phyloP scores from a whole-genome alignment of 805 yeast genomes.

The Jamesozyma jinghongensis region DNA sequence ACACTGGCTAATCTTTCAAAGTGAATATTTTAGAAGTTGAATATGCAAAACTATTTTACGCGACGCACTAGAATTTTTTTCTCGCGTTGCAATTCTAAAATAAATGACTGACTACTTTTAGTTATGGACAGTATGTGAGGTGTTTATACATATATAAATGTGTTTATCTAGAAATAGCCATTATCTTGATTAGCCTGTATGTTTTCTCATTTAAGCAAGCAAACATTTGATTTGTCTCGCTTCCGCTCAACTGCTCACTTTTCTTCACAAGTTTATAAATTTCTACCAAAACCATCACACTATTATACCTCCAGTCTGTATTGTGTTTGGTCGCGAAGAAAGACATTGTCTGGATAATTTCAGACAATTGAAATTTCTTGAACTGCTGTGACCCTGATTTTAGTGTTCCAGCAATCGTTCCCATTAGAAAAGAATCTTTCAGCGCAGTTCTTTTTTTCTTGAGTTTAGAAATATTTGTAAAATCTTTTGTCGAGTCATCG shows the following conservation, averaged over 20 bases:
- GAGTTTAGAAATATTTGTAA: neutral
- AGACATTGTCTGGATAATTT: constrained; percentile 18
- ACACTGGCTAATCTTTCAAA: too few species aligned
- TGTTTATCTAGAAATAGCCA: neutral
- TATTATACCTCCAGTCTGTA: constrained; percentile 18
- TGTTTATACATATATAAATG: too few species aligned
- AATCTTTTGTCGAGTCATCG: neutral
- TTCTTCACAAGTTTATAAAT: constrained; percentile 2
- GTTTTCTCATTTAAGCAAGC: constrained; percentile 4
- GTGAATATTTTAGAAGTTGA: too few species aligned
- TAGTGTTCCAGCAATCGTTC: constrained; percentile 2
- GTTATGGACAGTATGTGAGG: too few species aligned
- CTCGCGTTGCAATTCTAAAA: too few species aligned
- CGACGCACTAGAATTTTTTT: too few species aligned
- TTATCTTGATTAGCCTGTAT: constrained; percentile 3
- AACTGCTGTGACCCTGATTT: neutral
- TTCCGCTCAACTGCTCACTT: neutral
- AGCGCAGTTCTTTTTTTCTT: neutral
- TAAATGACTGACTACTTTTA: too few species aligned
- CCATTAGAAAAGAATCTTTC: constrained; percentile 4
- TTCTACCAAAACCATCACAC: constrained; percentile 11
- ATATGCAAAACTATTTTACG: too few species aligned
- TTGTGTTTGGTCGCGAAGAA: constrained; percentile 9
- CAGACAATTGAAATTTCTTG: constrained; percentile 14
- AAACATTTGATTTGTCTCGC: constrained; percentile 5